Conservation (phyloP, 2,329 filamentous ascomycete genomes). For the Bipolaris gigantea region DNA sequence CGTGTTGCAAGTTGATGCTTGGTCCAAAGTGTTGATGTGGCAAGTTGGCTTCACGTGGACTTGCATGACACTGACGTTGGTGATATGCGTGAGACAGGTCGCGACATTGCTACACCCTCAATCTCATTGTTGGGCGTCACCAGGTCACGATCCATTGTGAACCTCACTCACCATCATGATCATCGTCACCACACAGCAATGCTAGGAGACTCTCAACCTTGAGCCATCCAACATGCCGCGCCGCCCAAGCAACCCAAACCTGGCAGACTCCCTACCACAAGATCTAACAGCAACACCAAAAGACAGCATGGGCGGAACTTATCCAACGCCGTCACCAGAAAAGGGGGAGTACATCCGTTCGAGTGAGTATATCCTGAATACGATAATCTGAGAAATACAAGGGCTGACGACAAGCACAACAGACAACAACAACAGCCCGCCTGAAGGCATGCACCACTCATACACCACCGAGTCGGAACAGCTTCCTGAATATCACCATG, state of each 20-base stretch:
- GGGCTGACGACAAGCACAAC: background rate
- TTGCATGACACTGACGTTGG: background rate
- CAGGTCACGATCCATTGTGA: background rate
- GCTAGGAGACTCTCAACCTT: no score
- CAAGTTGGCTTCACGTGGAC: background rate
- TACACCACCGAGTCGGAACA: background rate
- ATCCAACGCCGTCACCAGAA: constrained; percentile 16
- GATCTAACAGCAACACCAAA: background rate
- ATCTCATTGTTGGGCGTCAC: background rate
- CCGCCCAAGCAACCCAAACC: background rate
- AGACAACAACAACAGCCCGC: constrained; percentile 9
- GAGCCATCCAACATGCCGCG: background rate
- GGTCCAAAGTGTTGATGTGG: background rate
- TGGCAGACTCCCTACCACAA: no score
- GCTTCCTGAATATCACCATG: background rate
- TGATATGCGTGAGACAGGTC: constrained; percentile 9
- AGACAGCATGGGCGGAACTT: background rate
- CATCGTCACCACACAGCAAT: background rate
- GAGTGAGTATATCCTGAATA: constrained; percentile 1
- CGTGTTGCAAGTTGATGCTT: background rate
- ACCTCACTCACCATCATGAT: background rate
- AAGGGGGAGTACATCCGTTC: background rate
- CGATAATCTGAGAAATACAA: rapidly evolving
- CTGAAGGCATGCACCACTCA: background rate
- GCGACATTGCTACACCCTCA: constrained; percentile 2